Conservation (phyloP, 2,329 filamentous ascomycete genomes). For the Pseudogymnoascus sp. region DNA sequence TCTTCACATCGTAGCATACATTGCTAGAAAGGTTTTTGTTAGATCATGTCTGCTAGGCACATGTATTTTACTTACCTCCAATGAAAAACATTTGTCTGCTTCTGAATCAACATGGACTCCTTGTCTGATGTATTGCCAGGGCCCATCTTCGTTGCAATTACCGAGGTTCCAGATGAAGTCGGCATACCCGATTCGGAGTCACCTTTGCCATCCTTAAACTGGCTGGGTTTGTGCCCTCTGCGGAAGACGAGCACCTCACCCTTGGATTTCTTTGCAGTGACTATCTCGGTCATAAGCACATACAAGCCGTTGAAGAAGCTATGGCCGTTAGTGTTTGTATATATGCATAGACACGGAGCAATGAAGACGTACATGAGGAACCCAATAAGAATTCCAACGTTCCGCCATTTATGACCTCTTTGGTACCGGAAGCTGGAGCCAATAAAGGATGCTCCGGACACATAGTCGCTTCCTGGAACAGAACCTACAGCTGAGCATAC, state of each 20-base stretch:
- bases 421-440: conserved; percentile 43
- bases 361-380: conserved; percentile 52
- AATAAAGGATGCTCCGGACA: conserved; percentile 52
- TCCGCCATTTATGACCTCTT: conserved; percentile 44
- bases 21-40: neutral
- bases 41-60: too few relatives aligned
- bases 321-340: conserved; percentile 27
- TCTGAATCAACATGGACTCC: conserved; percentile 40
- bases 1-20: conserved; percentile 61
- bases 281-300: conserved; percentile 54
- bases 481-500: conserved; percentile 54
- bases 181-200: conserved; percentile 19
- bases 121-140: conserved; percentile 34
- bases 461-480: conserved; percentile 36
- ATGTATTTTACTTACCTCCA: conserved; percentile 42
- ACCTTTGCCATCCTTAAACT: conserved; percentile 19
- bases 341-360: conserved; percentile 30
- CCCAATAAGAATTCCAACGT: conserved; percentile 53
- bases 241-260: conserved; percentile 68
- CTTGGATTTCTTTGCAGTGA: conserved; percentile 58
- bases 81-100: conserved; percentile 61
- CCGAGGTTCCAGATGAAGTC: conserved; percentile 16
- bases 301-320: conserved; percentile 25
- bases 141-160: conserved; percentile 16
- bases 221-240: conserved; percentile 44